A percentile compares a stretch with the other conserved stretches of the same genome.
These are phyloP conservation scores for Yamadazyma spencermartinsiae DNA, from an alignment of 1,139 yeast genomes.

Conservation along the genomic window DNA sequence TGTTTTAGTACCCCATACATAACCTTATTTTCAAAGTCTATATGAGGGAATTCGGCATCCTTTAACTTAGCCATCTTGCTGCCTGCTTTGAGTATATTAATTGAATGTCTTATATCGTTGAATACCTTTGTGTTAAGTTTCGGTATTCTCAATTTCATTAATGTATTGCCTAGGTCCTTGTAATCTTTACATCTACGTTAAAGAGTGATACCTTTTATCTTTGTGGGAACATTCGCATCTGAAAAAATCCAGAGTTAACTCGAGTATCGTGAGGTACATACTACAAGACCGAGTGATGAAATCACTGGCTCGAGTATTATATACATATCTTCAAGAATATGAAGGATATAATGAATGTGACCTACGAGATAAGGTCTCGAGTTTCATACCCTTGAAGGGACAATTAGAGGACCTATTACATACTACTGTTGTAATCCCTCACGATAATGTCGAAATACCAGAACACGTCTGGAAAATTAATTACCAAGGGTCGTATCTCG, in stretches of 20 bases:
- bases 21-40: constrained; percentile 50
- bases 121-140: background rate
- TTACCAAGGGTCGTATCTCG: constrained; percentile 18
- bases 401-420: background rate
- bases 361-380: background rate
- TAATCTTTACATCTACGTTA: background rate
- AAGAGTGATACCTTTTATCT: no score
- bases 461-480: constrained; percentile 3
- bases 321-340: background rate
- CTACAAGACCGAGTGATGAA: no score
- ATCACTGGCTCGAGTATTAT: background rate
- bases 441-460: background rate
- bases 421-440: constrained; percentile 1
- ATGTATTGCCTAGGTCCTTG: background rate
- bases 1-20: constrained; percentile 52
- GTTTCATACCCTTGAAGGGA: background rate
- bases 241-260: background rate
- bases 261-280: background rate
- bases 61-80: constrained; percentile 13
- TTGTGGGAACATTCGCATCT: background rate
- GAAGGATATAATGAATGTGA: background rate
- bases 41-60: constrained; percentile 15
- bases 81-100: constrained; percentile 8
- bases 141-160: background rate
- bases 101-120: constrained; percentile 6